Conservation (phyloP, 257 asterid genomes). For the Rehmannia glutinosa region DNA sequence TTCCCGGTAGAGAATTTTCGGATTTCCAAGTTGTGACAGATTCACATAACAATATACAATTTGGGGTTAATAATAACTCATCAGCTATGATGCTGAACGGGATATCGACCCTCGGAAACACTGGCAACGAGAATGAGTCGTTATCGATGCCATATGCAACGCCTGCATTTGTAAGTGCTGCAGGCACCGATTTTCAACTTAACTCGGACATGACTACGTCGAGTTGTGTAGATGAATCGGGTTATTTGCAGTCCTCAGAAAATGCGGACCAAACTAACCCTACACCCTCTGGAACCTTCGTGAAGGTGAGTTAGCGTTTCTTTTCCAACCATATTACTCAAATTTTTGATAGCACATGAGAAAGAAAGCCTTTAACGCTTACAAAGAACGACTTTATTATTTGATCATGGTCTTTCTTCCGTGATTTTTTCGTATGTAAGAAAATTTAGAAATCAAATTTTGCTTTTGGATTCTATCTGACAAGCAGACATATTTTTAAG, state of each 20-base stretch:
- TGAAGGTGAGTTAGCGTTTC: slow-evolving; percentile 52
- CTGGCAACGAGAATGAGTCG: slow-evolving; percentile 38
- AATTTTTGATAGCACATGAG: background rate
- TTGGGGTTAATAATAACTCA: slow-evolving; percentile 20
- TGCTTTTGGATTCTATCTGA: no score
- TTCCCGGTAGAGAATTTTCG: slow-evolving; percentile 58
- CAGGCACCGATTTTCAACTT: slow-evolving; percentile 55
- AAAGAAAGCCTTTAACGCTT: no score
- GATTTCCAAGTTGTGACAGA: slow-evolving; percentile 43
- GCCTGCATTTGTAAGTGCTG: slow-evolving; percentile 46
- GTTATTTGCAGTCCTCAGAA: slow-evolving; percentile 81
- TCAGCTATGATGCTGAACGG: slow-evolving; percentile 44
- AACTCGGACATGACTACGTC: slow-evolving; percentile 76
- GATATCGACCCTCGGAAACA: background rate
- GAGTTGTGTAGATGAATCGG: slow-evolving; percentile 86
- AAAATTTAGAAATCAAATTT: no score
- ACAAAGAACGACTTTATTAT: background rate
- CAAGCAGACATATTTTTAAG: no score
- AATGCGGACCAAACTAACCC: slow-evolving; percentile 49
- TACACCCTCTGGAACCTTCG: slow-evolving; percentile 65
- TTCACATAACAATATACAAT: slow-evolving; percentile 36
- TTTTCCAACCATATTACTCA: background rate
- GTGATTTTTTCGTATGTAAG: no score
- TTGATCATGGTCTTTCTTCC: no score
- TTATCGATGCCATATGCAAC: slow-evolving; percentile 50